These are phyloP conservation scores for Diaporthe ampelina DNA, from an alignment of 2,329 filamentous ascomycete species.

Conservation along the genomic window DNA sequence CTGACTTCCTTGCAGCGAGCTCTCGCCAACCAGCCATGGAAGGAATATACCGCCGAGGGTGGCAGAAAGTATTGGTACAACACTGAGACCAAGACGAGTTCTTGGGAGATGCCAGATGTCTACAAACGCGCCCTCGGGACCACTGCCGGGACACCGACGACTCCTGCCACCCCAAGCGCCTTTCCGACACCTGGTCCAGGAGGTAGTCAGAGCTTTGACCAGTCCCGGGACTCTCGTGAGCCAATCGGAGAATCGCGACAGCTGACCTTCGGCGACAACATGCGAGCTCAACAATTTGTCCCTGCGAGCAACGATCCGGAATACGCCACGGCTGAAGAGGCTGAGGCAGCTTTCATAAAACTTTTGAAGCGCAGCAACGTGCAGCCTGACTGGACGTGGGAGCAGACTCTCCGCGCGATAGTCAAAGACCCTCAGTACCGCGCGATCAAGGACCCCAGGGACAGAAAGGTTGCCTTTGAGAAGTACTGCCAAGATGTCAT, in stretches of 20 bases:
- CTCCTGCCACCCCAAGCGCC: constrained; percentile 58
- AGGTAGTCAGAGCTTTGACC: constrained; percentile 48
- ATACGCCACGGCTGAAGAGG: constrained; percentile 85
- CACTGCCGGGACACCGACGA: constrained; percentile 57
- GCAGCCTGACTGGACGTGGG: constrained; percentile 93
- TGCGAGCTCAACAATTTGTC: constrained; percentile 70
- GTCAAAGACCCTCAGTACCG: constrained; percentile 95
- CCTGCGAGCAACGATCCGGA: constrained; percentile 80
- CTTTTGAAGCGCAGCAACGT: constrained; percentile 87
- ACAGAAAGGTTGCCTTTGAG: constrained; percentile 91
- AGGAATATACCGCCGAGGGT: constrained; percentile 88
- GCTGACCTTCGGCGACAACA: constrained; percentile 69
- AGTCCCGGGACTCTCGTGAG: constrained; percentile 49
- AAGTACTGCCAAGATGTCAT: constrained; percentile 94
- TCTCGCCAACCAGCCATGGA: constrained; percentile 88
- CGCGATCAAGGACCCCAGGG: constrained; percentile 91
- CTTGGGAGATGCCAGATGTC: constrained; percentile 92
- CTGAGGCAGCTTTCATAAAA: constrained; percentile 93
- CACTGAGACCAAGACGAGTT: constrained; percentile 89
- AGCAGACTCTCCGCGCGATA: constrained; percentile 86
- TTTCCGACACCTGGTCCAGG: constrained; percentile 60
- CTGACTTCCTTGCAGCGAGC: constrained; percentile 71
- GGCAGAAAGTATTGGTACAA: constrained; percentile 97
- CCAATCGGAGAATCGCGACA: constrained; percentile 69
- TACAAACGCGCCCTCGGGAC: constrained; percentile 80